Percentiles rank a stretch among this genome's conserved stretches.
These are phyloP conservation scores for Beta vulgaris DNA, from an alignment of 148 eudicot genomes.

Conservation along the genomic window DNA sequence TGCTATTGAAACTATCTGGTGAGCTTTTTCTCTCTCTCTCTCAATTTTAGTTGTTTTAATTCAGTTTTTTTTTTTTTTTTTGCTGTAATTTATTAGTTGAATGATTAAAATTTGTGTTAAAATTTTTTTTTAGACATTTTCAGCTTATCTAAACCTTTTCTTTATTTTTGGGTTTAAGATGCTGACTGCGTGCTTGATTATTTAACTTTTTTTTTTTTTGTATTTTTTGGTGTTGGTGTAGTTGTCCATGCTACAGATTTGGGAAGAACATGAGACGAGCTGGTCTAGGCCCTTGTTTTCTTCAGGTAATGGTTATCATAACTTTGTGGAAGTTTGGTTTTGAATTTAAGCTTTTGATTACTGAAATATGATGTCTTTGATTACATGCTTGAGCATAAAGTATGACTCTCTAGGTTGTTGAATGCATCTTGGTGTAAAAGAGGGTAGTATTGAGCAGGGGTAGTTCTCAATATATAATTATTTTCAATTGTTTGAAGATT, in stretches of 20 bases:
- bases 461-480: no score
- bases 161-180: background rate
- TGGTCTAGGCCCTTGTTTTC: constrained; percentile 76
- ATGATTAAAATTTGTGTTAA: background rate
- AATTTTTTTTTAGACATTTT: background rate
- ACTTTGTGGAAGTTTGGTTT: constrained; percentile 2
- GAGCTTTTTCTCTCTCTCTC: constrained; percentile 12
- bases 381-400: background rate
- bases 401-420: background rate
- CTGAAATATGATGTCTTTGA: background rate
- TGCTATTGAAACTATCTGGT: constrained; percentile 76
- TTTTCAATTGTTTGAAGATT: no score
- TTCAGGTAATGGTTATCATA: constrained; percentile 49
- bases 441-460: no score
- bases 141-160: background rate
- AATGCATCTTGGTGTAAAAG: no score
- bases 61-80: background rate
- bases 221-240: constrained; percentile 31
- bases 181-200: background rate
- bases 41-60: background rate
- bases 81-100: background rate
- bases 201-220: background rate
- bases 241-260: constrained; percentile 91
- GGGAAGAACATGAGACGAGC: constrained; percentile 92
- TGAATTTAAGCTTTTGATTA: background rate